Evolutionary conservation across 1,284 basidiomycete species (phyloP), one percentile per base, ranked within the genome.

Genomic region (Cutaneotrichosporon sp.): DNA sequence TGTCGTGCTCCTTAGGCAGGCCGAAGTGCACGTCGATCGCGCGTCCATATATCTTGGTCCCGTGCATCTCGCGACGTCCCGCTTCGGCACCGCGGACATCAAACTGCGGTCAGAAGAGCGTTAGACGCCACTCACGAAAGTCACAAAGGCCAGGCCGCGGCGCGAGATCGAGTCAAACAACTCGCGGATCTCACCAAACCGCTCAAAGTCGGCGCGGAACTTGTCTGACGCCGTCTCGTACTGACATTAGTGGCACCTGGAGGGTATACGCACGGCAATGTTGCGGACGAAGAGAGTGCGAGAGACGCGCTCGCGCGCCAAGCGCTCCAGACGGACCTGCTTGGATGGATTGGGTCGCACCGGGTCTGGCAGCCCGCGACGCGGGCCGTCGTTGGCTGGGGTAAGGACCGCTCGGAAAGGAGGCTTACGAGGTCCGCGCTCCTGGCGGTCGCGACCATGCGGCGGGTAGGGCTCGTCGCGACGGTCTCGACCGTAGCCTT

Each of bases 21-120:
- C 92, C 95, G 81, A 94, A 99, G 79, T 99, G 96, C 0, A 99
- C 95, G 82, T 99, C 96, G 77, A 98, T 96, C 90, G 96, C 72
- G 38, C 94, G 85, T 11, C 90, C 89, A 67, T 87, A 88, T 57
- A 97, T 89, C 76, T 90, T 87, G 47, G 87, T 89, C 16, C 90
- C 90, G 81, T 96, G 93, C 65, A 97, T 82, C 42, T 88, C 86
- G 63, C 94, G 91, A 77, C 92, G 85, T 8, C 94, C 95, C 71
- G 89, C 85, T 80, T 96, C 91, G 49, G 96, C 94, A 51, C 92
- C 90, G 65, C 96, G 87, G 21, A 96, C 81, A 79, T 98, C 96
- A 77, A 83, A 97, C 93, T 97, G 73, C 62, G 0, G 42, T 60
- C 18, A 64, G 40, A 30, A 30, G 1, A n/a, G 6, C 21, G 1